Conservation (phyloP, 1,139 yeast genomes). For the Entelexis paramagnoliae region DNA sequence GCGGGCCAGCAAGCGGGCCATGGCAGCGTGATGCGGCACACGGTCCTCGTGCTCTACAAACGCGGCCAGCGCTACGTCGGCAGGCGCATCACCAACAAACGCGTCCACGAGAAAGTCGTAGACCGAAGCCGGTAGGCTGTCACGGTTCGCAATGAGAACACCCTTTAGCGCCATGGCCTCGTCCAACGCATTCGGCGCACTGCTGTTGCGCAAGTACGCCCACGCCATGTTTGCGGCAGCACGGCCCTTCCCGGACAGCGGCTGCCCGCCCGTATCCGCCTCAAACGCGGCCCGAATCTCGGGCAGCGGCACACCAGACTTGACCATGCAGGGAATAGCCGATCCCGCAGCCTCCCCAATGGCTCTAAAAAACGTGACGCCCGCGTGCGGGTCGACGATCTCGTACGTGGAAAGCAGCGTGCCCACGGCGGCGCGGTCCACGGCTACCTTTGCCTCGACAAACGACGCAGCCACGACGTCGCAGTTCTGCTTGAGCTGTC, state of each 20-base stretch:
- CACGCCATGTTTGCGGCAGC: constrained; percentile 49
- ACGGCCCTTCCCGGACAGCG: constrained; percentile 30
- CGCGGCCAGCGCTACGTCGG: constrained; percentile 59
- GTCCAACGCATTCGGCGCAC: constrained; percentile 29
- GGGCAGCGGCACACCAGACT: constrained; percentile 47
- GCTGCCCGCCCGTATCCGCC: constrained; percentile 33
- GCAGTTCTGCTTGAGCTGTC: constrained; percentile 8
- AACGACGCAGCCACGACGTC: constrained; percentile 17
- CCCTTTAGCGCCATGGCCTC: constrained; percentile 44
- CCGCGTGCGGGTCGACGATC: constrained; percentile 21
- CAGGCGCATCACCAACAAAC: constrained; percentile 71
- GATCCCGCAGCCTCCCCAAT: constrained; percentile 9
- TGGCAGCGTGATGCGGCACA: constrained; percentile 64
- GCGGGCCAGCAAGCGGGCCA: constrained; percentile 55
- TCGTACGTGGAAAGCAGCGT: constrained; percentile 19
- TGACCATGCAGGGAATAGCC: constrained; percentile 23
- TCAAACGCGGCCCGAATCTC: constrained; percentile 43
- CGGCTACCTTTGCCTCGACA: background rate
- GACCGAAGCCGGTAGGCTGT: constrained; percentile 9
- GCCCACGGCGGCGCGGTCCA: constrained; percentile 5
- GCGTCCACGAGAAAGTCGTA: constrained; percentile 28
- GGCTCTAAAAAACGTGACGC: constrained; percentile 16
- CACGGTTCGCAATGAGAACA: constrained; percentile 47
- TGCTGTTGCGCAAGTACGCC: constrained; percentile 46
- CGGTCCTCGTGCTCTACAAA: constrained; percentile 53